Conservation (phyloP, 495 filamentous ascomycete species). For the Penicillium coffeae region DNA sequence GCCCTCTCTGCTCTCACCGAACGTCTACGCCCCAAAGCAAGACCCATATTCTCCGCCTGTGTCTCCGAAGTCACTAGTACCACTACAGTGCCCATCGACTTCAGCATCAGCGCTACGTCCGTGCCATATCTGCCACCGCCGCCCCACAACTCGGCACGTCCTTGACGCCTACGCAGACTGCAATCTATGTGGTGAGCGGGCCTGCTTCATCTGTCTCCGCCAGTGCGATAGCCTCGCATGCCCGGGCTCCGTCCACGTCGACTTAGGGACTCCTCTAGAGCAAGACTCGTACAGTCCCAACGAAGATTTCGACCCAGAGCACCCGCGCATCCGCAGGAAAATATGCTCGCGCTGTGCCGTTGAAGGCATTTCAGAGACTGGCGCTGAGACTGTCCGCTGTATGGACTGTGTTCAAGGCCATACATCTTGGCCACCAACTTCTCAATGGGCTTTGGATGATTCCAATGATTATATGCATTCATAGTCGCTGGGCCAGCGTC, state of each 20-base stretch:
- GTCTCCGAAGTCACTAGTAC: slow-evolving; percentile 33
- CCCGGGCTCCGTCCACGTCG: slow-evolving; percentile 2
- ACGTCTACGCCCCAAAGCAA: slow-evolving; percentile 18
- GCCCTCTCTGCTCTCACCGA: slow-evolving; percentile 21
- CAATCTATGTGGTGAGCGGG: slow-evolving; percentile 42
- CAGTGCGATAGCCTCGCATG: slow-evolving; percentile 40
- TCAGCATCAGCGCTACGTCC: slow-evolving; percentile 35
- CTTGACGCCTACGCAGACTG: slow-evolving; percentile 51
- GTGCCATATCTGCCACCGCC: slow-evolving; percentile 50
- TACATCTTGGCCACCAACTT: slow-evolving; percentile 6
- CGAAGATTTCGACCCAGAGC: slow-evolving; percentile 1
- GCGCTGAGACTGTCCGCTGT: slow-evolving; percentile 37
- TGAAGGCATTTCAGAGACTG: slow-evolving; percentile 38
- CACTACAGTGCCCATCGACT: slow-evolving; percentile 20
- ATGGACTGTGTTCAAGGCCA: slow-evolving; percentile 33
- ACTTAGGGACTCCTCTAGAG: background rate
- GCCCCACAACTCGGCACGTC: slow-evolving; percentile 42
- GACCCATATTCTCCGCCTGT: slow-evolving; percentile 32
- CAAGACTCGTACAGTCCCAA: slow-evolving; percentile 5
- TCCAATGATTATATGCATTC: slow-evolving; percentile 1
- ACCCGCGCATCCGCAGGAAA: slow-evolving; percentile 20
- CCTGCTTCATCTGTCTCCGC: slow-evolving; percentile 52
- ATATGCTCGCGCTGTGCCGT: slow-evolving; percentile 43
- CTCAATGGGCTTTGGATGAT: slow-evolving; percentile 17
- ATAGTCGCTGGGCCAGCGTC: too few relatives aligned